Evolutionary conservation across 2,329 filamentous ascomycete species (phyloP), one percentile per base, ranked within the genome.

Genomic region (Huntiella omanensis): DNA sequence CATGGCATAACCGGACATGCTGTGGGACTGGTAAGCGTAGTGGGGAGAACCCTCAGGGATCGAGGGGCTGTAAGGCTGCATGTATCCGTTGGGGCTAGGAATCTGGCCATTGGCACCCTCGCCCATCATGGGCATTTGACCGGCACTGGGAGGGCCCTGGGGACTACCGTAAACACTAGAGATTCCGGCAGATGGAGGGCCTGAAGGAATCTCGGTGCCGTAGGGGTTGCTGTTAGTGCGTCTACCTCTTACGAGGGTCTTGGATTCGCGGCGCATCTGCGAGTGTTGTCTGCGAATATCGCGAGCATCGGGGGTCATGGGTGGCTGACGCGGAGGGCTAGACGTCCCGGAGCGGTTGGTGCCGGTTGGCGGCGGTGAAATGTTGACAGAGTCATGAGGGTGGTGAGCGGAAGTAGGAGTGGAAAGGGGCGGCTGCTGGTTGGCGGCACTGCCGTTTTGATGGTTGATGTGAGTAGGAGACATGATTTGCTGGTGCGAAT

Each of bases 241-340:
- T 51, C 68, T 66, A 42, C 68, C 62, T 49, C 73, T 67, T 6
- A 60, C 57, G 3, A 66, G 63, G 12, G 70, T 57, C 56, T 77
- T 78, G 5, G 69, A 69, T 52, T 74, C 71, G 53, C 74, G 65
- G 48, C 75, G 68, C 39, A 65, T 69, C 53, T 70, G 70, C 52
- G 77, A 73, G 50, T 68, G 66, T 54, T 78, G 73, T 49, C 73
- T 66, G 60, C 74, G 77, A 37, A 77, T 57, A 54, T 76, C 73
- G 51, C 74, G 68, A 57, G 77, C 73, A 55, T 77, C 73, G 5
- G 71, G 62, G 4, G 71, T 73, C 55, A 77, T 64, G 34, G 61
- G 62, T 40, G 61, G 60, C 12, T 19, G n/a, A 51, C 68, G 66
- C 4, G 73, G 71, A 19, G 74, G 73, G 59, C 74, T 79, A 16